Percentiles rank a stretch among this genome's conserved stretches.
These are phyloP conservation scores for Flaveria robusta DNA, from an alignment of 129 eudicot genomes.

Conservation along the genomic window DNA sequence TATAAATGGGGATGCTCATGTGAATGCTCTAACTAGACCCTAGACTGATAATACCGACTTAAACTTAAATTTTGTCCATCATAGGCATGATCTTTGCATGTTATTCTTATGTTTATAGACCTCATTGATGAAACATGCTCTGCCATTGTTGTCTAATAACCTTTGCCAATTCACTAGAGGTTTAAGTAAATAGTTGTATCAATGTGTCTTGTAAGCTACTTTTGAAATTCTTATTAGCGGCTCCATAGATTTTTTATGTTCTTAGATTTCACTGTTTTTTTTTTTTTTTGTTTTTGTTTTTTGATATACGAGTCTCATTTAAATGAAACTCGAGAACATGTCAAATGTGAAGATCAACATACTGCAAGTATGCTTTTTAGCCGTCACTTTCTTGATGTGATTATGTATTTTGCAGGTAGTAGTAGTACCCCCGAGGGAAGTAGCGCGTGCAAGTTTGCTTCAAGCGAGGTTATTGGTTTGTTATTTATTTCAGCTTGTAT, in stretches of 20 bases:
- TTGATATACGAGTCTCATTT: not conserved
- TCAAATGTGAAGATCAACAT: not conserved
- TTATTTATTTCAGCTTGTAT: conserved; percentile 38
- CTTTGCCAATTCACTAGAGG: too few species aligned
- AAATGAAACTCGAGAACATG: not conserved
- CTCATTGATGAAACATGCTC: not conserved
- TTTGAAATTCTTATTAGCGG: not conserved
- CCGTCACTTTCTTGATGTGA: not conserved
- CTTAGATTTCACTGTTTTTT: not conserved
- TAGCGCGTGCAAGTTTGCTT: conserved; percentile 36
- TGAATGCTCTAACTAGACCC: not conserved
- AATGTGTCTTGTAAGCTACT: not conserved
- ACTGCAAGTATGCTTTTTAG: not conserved
- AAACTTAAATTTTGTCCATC: not conserved
- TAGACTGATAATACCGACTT: not conserved
- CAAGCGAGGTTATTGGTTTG: conserved; percentile 40
- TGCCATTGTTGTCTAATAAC: not conserved
- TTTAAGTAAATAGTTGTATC: not conserved
- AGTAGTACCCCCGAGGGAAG: conserved; percentile 23
- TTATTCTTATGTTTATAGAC: not conserved
- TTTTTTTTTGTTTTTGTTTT: not conserved
- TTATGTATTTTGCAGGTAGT: conserved; percentile 25
- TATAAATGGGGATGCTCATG: too few species aligned
- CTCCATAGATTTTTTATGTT: not conserved
- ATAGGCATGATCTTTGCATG: not conserved